Evolutionary conservation across 129 eudicot species (phyloP), one percentile per base, ranked within the genome.

Genomic region (Solidago caesia): DNA sequence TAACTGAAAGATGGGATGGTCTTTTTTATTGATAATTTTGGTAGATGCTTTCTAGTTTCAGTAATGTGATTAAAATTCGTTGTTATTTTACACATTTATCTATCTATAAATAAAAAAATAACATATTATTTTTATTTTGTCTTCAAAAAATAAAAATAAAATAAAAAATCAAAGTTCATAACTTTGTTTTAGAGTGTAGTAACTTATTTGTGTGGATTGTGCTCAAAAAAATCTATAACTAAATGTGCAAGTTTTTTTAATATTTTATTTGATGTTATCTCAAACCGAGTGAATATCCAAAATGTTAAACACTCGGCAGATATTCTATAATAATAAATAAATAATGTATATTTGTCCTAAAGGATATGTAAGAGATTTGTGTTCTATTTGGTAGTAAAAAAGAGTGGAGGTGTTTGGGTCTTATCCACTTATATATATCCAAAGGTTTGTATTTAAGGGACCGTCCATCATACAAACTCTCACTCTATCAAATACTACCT

Each of bases 381-480:
- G 57, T 48, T 67, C 57, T 25, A 3, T 6, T 4, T 70, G 11
- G 16, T 51, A 49, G 64, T 41, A 74, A 68, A 74, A 47, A 61
- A 57, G 33, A 65, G n/a, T 39, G 49, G 67, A 58, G 59, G 42
- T 46, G 48, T 64, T 49, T 67, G 44, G 58, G 29, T 55, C 56
- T 68, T 71, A 81, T 76, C 77, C 72, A 76, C 61, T 53, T 44
- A 75, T 64, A 62, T 73, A 77, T 77, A 77, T 77, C 76, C 81
- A 69, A 33, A 12, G 5, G 51, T 77, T 77, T 77, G 81, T 70
- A 61, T 77, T 77, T 49, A 57, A 49, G 71, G 76, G 70, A 61
- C 39, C 39, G 68, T 60, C 63, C 76, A 27, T 60, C 5, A 33
- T 59, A 61, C 64, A 61, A 77, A 70, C 70, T 21, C 57, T 60